phyloP scores from a whole-genome alignment of 2,329 filamentous ascomycete species.

The Zymoseptoria ardabiliae region DNA sequence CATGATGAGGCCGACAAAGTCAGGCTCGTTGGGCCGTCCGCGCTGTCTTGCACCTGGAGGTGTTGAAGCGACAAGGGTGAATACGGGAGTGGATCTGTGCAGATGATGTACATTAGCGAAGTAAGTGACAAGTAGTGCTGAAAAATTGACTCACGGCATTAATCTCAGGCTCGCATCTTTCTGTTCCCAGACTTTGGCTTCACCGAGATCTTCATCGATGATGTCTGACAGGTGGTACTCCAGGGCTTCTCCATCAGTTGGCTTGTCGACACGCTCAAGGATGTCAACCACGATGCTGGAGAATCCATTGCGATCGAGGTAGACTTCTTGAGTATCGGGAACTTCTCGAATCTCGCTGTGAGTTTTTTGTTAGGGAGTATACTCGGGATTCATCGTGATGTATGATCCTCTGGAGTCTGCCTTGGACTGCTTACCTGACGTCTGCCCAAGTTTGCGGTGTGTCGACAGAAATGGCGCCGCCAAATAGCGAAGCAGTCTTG shows the following conservation, averaged over 20 bases:
- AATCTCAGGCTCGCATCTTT: neutral
- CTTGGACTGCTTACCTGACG: conserved; percentile 52
- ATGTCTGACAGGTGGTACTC: conserved; percentile 43
- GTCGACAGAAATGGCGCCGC: conserved; percentile 63
- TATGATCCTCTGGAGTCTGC: neutral
- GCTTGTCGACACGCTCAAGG: conserved; percentile 68
- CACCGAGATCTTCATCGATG: conserved; percentile 21
- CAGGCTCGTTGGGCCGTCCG: conserved; percentile 40
- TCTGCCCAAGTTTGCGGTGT: conserved; percentile 63
- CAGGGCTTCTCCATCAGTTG: conserved; percentile 59
- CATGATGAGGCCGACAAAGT: conserved; percentile 62
- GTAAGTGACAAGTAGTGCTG: neutral
- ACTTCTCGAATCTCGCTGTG: conserved; percentile 64
- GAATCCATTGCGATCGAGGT: conserved; percentile 74
- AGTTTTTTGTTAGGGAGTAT: neutral
- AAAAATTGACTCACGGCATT: neutral
- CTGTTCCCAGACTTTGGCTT: conserved; percentile 24
- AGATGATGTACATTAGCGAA: conserved; percentile 32
- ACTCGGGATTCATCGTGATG: neutral
- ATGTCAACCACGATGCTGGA: conserved; percentile 88
- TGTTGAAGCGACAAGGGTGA: conserved; percentile 61
- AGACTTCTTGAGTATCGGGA: conserved; percentile 87
- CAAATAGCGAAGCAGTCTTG: conserved; percentile 48
- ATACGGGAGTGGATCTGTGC: conserved; percentile 45
- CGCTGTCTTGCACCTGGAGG: conserved; percentile 30